These are phyloP conservation scores for Colletotrichum graminicola DNA, from an alignment of 2,329 filamentous ascomycete species.

Conservation along the genomic window DNA sequence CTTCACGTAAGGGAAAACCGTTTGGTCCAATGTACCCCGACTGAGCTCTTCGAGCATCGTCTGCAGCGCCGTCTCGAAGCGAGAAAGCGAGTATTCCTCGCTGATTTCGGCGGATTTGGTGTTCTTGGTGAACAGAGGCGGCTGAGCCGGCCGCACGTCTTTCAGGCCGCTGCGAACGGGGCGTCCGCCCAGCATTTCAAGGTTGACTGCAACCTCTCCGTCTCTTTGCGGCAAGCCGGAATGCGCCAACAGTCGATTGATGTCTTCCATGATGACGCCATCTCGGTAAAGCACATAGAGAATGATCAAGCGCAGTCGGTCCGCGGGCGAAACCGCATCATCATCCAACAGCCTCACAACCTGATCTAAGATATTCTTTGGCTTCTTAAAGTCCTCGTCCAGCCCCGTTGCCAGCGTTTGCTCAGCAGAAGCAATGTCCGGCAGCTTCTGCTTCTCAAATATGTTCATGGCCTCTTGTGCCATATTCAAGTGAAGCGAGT, in stretches of 20 bases:
- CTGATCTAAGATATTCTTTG: conserved; percentile 88
- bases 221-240: conserved; percentile 82
- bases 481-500: conserved; percentile 95
- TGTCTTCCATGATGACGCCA: conserved; percentile 85
- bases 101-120: conserved; percentile 64
- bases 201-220: conserved; percentile 78
- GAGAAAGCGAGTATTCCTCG: conserved; percentile 87
- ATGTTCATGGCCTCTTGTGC: conserved; percentile 96
- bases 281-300: conserved; percentile 89
- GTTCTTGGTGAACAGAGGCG: conserved; percentile 80
- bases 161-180: conserved; percentile 74
- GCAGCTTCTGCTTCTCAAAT: conserved; percentile 86
- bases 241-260: conserved; percentile 86
- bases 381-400: conserved; percentile 91
- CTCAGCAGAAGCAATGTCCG: conserved; percentile 88
- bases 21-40: conserved; percentile 74
- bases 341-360: conserved; percentile 91
- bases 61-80: conserved; percentile 86
- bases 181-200: conserved; percentile 84
- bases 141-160: conserved; percentile 75
- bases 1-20: conserved; percentile 78
- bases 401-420: conserved; percentile 92
- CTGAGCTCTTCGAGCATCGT: conserved; percentile 83
- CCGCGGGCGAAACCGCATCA: conserved; percentile 75
- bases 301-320: conserved; percentile 86